Evolutionary conservation across 2,329 filamentous ascomycete genomes (phyloP).

Genomic region (Chrysoporthe cubensis): DNA sequence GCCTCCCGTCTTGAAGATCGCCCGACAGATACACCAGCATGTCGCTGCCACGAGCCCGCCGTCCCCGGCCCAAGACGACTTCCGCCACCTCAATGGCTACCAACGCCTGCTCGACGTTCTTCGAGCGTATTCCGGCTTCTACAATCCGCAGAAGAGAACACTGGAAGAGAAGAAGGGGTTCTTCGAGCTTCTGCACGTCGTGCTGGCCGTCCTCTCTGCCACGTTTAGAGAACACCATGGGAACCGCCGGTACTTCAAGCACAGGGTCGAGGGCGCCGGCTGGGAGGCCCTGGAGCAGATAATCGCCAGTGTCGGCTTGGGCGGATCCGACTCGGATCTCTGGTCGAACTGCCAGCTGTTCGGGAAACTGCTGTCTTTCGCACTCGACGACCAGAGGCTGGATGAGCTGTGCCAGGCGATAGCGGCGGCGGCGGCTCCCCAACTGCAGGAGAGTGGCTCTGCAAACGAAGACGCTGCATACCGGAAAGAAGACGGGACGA

Average conservation of each 20-base stretch:
- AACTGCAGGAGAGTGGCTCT: slow-evolving; percentile 11
- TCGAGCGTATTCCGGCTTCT: slow-evolving; percentile 73
- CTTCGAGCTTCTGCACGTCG: slow-evolving; percentile 70
- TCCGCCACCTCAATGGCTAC: slow-evolving; percentile 81
- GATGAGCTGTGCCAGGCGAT: slow-evolving; percentile 67
- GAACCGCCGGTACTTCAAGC: slow-evolving; percentile 85
- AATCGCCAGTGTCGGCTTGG: slow-evolving; percentile 68
- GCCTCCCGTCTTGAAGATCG: slow-evolving; percentile 54
- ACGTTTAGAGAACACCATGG: slow-evolving; percentile 79
- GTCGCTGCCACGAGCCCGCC: slow-evolving; percentile 53
- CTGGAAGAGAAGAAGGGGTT: slow-evolving; percentile 66
- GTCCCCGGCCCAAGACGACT: slow-evolving; percentile 71
- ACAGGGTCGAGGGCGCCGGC: slow-evolving; percentile 74
- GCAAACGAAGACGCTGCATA: slow-evolving; percentile 9
- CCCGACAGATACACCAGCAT: slow-evolving; percentile 70
- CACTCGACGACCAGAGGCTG: slow-evolving; percentile 76
- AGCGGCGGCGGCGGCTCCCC: slow-evolving; percentile 32
- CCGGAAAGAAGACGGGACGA: slow-evolving; percentile 13
- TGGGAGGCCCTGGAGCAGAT: slow-evolving; percentile 78
- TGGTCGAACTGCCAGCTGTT: slow-evolving; percentile 76
- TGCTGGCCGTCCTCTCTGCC: slow-evolving; percentile 75
- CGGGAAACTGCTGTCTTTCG: slow-evolving; percentile 80
- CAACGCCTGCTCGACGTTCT: slow-evolving; percentile 72
- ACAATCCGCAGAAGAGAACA: slow-evolving; percentile 67
- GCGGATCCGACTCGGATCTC: slow-evolving; percentile 68